Conservation (phyloP, 2,329 filamentous ascomycete species). For the Aureobasidium sp. region DNA sequence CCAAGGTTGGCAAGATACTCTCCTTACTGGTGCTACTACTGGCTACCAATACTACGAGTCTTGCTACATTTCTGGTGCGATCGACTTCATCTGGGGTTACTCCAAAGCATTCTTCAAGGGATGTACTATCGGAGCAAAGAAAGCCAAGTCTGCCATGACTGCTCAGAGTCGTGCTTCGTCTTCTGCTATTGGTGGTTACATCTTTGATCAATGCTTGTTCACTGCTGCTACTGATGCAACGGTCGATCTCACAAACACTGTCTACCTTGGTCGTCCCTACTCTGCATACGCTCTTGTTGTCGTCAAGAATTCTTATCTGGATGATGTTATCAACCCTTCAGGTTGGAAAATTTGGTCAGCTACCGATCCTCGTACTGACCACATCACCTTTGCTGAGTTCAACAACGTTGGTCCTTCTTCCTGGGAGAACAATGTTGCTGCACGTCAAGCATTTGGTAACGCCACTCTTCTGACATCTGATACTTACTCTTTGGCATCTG, state of each 20-base stretch:
- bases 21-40: slow-evolving; percentile 26
- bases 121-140: slow-evolving; percentile 33
- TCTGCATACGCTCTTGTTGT: slow-evolving; percentile 22
- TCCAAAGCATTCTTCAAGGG: slow-evolving; percentile 40
- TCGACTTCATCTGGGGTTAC: slow-evolving; percentile 41
- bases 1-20: slow-evolving; percentile 28
- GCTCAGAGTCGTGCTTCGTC: slow-evolving; percentile 34
- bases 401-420: slow-evolving; percentile 25
- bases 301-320: slow-evolving; percentile 24
- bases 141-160: slow-evolving; percentile 31
- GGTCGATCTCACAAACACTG: slow-evolving; percentile 31
- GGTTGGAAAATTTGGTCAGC: slow-evolving; percentile 27
- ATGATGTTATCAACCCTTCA: slow-evolving; percentile 21
- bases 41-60: slow-evolving; percentile 36
- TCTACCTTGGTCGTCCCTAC: slow-evolving; percentile 24
- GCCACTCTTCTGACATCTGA: slow-evolving; percentile 33
- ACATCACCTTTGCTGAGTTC: slow-evolving; percentile 23
- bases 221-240: slow-evolving; percentile 24
- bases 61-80: slow-evolving; percentile 34
- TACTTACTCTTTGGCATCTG: slow-evolving; percentile 27
- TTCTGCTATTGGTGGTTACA: slow-evolving; percentile 32
- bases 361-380: slow-evolving; percentile 22
- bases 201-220: slow-evolving; percentile 32
- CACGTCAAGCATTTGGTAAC: slow-evolving; percentile 32
- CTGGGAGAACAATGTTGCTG: slow-evolving; percentile 32